A percentile compares a stretch with the other conserved stretches of the same genome.
These are phyloP conservation scores for Dorcoceras hygrometricum DNA, from an alignment of 257 asterid species.

Conservation along the genomic window DNA sequence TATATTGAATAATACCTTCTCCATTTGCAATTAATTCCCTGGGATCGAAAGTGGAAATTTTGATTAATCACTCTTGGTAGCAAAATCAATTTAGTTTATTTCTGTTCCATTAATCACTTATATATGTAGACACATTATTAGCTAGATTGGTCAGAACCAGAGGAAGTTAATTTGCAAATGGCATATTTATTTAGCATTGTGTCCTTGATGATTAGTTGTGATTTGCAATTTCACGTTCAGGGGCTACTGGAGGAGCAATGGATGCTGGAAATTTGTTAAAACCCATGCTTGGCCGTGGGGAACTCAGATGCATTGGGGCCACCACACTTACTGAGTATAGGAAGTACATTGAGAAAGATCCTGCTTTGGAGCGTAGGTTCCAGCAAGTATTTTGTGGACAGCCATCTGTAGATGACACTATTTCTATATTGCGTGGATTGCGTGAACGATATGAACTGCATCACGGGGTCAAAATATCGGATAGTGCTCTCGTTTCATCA, in stretches of 20 bases:
- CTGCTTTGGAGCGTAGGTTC: conserved; percentile 91
- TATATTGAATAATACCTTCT: not conserved
- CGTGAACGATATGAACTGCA: conserved; percentile 93
- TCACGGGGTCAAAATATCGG: conserved; percentile 92
- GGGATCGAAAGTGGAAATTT: not conserved
- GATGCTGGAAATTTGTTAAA: conserved; percentile 93
- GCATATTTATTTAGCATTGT: not conserved
- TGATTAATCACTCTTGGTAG: conserved; percentile 3
- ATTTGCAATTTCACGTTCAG: conserved; percentile 32
- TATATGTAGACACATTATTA: not conserved
- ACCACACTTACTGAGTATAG: conserved; percentile 86
- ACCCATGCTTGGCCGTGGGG: conserved; percentile 96
- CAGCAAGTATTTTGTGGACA: conserved; percentile 92
- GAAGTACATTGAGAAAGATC: conserved; percentile 91
- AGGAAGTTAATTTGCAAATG: conserved; percentile 13
- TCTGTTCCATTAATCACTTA: not conserved
- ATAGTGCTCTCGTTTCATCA: conserved; percentile 87
- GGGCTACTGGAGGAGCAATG: conserved; percentile 85
- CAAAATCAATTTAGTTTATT: not conserved
- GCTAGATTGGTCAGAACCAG: conserved; percentile 13
- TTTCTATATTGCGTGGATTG: conserved; percentile 92
- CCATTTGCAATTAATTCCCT: not conserved
- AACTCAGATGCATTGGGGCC: conserved; percentile 92
- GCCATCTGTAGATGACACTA: conserved; percentile 86
- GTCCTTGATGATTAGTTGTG: conserved; percentile 14